phyloP scores from a whole-genome alignment of 805 yeast species.

The Metschnikowia similis region DNA sequence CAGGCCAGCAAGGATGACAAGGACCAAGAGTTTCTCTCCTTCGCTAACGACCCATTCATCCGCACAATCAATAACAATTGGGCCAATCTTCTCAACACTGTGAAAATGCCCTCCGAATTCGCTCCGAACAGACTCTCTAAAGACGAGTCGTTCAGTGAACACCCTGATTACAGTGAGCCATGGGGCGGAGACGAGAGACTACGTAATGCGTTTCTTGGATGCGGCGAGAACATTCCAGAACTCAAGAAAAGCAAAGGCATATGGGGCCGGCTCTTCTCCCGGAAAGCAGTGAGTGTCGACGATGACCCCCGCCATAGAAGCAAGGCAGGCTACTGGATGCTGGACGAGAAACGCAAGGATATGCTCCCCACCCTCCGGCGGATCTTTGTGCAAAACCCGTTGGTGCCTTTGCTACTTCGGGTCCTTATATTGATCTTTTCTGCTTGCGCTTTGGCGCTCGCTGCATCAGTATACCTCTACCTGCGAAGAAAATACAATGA shows the following conservation, averaged over 20 bases:
- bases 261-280: conserved; percentile 11
- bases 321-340: conserved; percentile 67
- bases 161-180: conserved; percentile 41
- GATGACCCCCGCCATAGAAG: conserved; percentile 38
- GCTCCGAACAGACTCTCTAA: conserved; percentile 23
- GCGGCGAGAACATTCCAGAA: conserved; percentile 28
- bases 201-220: conserved; percentile 46
- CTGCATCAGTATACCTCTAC: conserved; percentile 51
- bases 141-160: conserved; percentile 26
- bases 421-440: conserved; percentile 47
- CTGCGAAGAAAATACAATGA: conserved; percentile 33
- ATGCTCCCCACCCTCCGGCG: conserved; percentile 60
- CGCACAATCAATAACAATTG: conserved; percentile 44
- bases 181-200: conserved; percentile 76
- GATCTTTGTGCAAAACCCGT: conserved; percentile 68
- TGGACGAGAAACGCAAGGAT: conserved; percentile 55
- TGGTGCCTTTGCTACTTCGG: conserved; percentile 75
- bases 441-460: conserved; percentile 66
- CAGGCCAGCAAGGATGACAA: conserved; percentile 10
- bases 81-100: conserved; percentile 46
- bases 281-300: conserved; percentile 7
- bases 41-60: conserved; percentile 36
- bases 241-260: conserved; percentile 17
- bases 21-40: conserved; percentile 33
- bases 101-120: conserved; percentile 41